These are phyloP conservation scores for Fusarium longipes DNA, from an alignment of 2,329 filamentous ascomycete genomes.

Conservation along the genomic window DNA sequence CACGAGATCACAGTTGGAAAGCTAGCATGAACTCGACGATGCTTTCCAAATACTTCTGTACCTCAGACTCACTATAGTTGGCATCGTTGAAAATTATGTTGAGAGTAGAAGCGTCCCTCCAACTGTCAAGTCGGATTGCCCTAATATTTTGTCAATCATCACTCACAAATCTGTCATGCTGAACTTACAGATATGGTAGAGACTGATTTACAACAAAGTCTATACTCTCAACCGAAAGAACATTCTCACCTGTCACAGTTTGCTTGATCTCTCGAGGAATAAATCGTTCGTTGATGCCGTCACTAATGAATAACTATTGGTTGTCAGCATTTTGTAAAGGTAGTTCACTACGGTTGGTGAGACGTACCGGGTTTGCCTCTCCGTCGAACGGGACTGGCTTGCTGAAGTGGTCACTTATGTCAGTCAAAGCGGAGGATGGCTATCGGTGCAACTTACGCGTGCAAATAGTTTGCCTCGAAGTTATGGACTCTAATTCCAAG, in stretches of 20 bases:
- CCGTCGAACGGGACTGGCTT: neutral
- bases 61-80: neutral
- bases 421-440: neutral
- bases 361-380: neutral
- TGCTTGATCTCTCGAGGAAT: neutral
- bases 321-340: neutral
- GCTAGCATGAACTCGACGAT: neutral
- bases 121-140: neutral
- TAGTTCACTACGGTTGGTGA: accelerated
- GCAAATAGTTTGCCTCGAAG: neutral
- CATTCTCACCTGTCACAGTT: neutral
- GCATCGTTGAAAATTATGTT: neutral
- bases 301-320: neutral
- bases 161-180: accelerated
- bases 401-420: neutral
- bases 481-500: neutral
- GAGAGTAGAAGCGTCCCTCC: neutral
- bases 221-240: neutral
- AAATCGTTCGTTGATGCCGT: neutral
- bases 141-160: neutral
- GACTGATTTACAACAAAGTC: neutral
- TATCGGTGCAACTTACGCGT: neutral
- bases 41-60: neutral
- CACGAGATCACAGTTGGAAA: neutral
- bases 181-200: neutral